A percentile compares a stretch with the other conserved stretches of the same genome.
These are phyloP conservation scores for Anisodus acutangulus DNA, from an alignment of 257 asterid species.

Conservation along the genomic window DNA sequence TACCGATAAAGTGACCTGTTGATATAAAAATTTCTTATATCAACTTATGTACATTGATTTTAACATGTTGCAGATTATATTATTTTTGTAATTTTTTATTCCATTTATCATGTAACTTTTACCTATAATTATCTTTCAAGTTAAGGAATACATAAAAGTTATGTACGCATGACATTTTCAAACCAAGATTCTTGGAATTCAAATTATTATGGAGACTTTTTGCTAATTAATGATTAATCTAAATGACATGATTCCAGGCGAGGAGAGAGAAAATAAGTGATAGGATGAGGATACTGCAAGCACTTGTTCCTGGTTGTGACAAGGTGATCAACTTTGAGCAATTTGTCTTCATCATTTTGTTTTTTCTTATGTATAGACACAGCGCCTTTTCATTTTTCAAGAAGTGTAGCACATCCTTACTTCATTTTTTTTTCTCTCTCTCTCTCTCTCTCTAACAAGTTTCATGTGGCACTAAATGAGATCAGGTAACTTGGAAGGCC, in stretches of 20 bases:
- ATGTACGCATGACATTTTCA: not conserved
- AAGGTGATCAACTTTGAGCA: conserved; percentile 53
- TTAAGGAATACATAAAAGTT: too few relatives aligned
- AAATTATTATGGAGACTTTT: not conserved
- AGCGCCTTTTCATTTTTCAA: too few relatives aligned
- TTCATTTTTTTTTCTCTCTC: too few relatives aligned
- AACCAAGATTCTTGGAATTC: not conserved
- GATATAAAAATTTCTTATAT: too few relatives aligned
- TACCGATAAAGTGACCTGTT: too few relatives aligned
- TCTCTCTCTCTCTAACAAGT: conserved; percentile 29
- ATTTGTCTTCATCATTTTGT: conserved; percentile 26
- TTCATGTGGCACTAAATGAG: conserved; percentile 46
- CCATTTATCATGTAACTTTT: too few relatives aligned
- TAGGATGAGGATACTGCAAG: conserved; percentile 77
- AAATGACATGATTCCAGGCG: conserved; percentile 44
- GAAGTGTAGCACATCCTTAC: too few relatives aligned
- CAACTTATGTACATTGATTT: not conserved
- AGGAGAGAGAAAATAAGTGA: conserved; percentile 86
- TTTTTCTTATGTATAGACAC: not conserved
- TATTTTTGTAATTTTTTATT: too few relatives aligned
- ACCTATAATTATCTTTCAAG: too few relatives aligned
- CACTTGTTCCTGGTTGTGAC: conserved; percentile 86
- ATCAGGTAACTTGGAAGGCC: conserved; percentile 92
- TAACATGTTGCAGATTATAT: too few relatives aligned
- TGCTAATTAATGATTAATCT: not conserved